Evolutionary conservation across 305 asterid genomes (phyloP).

Genomic region (Ajuga reptans): DNA sequence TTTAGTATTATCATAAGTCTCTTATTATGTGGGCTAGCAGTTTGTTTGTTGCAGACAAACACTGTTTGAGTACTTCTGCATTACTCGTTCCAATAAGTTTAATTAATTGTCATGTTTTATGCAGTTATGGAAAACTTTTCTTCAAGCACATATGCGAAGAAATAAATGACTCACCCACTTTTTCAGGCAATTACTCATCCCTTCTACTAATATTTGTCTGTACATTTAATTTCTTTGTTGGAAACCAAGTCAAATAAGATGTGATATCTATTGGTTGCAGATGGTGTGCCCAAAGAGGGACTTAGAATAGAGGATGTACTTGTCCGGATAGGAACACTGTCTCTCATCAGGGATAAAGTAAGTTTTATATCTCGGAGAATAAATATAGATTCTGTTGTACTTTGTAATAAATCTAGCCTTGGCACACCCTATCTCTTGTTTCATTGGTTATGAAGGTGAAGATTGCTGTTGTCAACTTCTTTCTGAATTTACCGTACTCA

Average conservation of each 20-base stretch:
- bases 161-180: slow-evolving; percentile 63
- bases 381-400: slow-evolving; percentile 7
- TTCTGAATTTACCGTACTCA: slow-evolving; percentile 12
- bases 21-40: not conserved
- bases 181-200: slow-evolving; percentile 52
- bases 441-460: slow-evolving; percentile 14
- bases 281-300: slow-evolving; percentile 98
- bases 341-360: slow-evolving; percentile 78
- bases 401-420: slow-evolving; percentile 11
- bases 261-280: slow-evolving; percentile 41
- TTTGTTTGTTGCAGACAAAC: slow-evolving; percentile 14
- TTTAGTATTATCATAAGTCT: not conserved
- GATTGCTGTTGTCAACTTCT: slow-evolving; percentile 10
- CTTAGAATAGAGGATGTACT: slow-evolving; percentile 83
- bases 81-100: not conserved
- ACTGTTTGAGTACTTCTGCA: slow-evolving; percentile 10
- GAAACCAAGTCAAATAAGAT: slow-evolving; percentile 15
- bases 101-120: slow-evolving; percentile 13
- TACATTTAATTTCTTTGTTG: slow-evolving; percentile 19
- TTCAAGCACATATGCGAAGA: slow-evolving; percentile 71
- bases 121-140: slow-evolving; percentile 79
- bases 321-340: slow-evolving; percentile 70
- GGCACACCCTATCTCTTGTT: not conserved
- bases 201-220: slow-evolving; percentile 14
- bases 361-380: slow-evolving; percentile 22